Conservation (phyloP, 805 yeast species). For the Cephaloascus albidus region DNA sequence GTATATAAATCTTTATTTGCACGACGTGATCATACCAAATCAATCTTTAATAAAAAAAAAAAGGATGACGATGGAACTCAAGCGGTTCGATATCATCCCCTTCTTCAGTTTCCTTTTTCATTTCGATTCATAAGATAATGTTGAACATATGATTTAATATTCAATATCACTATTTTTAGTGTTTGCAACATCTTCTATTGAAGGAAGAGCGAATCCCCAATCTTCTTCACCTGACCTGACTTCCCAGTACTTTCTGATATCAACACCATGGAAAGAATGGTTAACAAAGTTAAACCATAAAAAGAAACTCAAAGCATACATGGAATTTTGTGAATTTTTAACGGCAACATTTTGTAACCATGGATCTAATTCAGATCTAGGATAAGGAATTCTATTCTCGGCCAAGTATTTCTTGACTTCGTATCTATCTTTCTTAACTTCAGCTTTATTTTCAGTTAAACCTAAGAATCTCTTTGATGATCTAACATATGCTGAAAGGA, state of each 20-base stretch:
- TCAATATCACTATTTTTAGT: conserved; percentile 12
- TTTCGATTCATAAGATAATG: no score
- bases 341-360: conserved; percentile 69
- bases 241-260: conserved; percentile 45
- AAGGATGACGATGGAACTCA: no score
- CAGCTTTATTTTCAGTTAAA: conserved; percentile 60
- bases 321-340: conserved; percentile 67
- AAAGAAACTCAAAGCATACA: conserved; percentile 47
- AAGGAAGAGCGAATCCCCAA: conserved; percentile 35
- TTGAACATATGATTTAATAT: no score
- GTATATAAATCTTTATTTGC: no score
- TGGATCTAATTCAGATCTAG: conserved; percentile 52
- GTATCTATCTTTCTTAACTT: conserved; percentile 63
- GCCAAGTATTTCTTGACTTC: conserved; percentile 62
- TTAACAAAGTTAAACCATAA: conserved; percentile 68
- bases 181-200: conserved; percentile 25
- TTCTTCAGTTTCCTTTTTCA: no score
- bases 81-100: no score
- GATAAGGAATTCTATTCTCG: conserved; percentile 59
- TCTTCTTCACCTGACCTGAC: conserved; percentile 35
- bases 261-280: conserved; percentile 80
- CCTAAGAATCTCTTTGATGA: conserved; percentile 74
- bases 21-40: no score
- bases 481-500: conserved; percentile 56
- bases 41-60: no score